These are phyloP conservation scores for Camelina laxa DNA, from an alignment of 345 rosid species.

Conservation along the genomic window DNA sequence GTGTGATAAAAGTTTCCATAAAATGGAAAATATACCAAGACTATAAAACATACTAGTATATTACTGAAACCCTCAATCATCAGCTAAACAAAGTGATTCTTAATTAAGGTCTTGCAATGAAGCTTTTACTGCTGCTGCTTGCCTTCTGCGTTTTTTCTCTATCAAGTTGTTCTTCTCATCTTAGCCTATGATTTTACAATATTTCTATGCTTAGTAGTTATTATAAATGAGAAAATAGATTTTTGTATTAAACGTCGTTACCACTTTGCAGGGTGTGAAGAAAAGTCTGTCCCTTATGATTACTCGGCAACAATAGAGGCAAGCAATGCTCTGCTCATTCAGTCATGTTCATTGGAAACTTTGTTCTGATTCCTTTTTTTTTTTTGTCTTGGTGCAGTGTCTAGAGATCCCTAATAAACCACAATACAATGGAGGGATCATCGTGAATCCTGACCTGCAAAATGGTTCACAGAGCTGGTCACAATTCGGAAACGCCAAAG, in stretches of 20 bases:
- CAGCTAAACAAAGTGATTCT: background rate
- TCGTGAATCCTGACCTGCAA: slow-evolving; percentile 2
- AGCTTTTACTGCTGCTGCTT: slow-evolving; percentile 29
- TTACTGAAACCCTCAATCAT: background rate
- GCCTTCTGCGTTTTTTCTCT: slow-evolving; percentile 24
- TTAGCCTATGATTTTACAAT: slow-evolving; percentile 8
- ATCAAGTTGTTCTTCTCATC: slow-evolving; percentile 31
- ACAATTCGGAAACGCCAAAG: slow-evolving; percentile 2
- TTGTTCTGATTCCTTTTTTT: background rate
- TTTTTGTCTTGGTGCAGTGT: background rate
- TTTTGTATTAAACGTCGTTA: background rate
- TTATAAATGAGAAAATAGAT: background rate
- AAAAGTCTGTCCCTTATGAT: slow-evolving; percentile 2
- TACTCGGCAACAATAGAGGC: slow-evolving; percentile 9
- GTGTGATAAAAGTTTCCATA: background rate
- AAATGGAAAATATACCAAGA: background rate
- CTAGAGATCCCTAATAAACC: slow-evolving; percentile 2
- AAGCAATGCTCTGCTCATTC: background rate
- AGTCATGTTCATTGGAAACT: background rate
- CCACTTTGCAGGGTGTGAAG: background rate
- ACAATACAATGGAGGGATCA: slow-evolving; percentile 9
- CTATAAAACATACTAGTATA: background rate
- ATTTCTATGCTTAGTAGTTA: background rate
- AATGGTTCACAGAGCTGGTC: slow-evolving; percentile 12
- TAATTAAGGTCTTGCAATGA: slow-evolving; percentile 14